Base-by-base conservation (phyloP, 164 flowering plant genomes). In the Nymphaea colorata region DNA sequence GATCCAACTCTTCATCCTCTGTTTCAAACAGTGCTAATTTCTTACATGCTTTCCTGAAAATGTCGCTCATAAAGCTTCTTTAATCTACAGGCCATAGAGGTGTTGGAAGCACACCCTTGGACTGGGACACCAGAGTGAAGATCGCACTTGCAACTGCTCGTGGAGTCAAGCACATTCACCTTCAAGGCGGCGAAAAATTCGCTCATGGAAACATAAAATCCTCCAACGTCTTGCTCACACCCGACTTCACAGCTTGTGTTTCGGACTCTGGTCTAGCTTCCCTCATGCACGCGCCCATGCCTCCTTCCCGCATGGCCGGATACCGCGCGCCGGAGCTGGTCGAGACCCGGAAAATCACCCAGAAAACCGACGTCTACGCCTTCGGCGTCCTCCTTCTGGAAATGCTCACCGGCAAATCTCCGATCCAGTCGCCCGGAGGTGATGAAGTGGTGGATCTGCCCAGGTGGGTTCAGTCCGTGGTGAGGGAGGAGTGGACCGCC, bases 311-410 rank as follows among this genome's bases (percentile, higher is more conserved):
- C 3, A 83, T 80, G 7, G 79, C 82, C 4, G 93, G 97, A 47
- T 91, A 91, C 72, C 84, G 93, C 2, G 97, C 97, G n/a, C 97
- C 97, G 3, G 97, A 91, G 72, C 89, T 86, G 16, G 82, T 90
- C 17, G 97, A 87, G 64, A 82, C 91, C 47, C 83, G 87, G 14
- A 86, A 74, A 66, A 84, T 87, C 12, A 85, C 97, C 18, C 97
- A 91, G 65, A 86, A 87, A 73, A 90, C 95, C 17, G 97, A 91
- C 72, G 88, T 91, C 10, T 91, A 91, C 72, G 89, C 96, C 83
- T 89, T 89, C 57, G 97, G 97, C 0, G 90, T 91, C n/a, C 73
- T 91, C 72, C 78, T 91, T 10, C 78, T 91, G 69, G 97, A 91
- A 80, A 83, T 91, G 69, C 77, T 91, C 5, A 91, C 96, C 1